These are phyloP conservation scores for Penicillium nordicum DNA, from an alignment of 2,329 filamentous ascomycete species.

Conservation along the genomic window DNA sequence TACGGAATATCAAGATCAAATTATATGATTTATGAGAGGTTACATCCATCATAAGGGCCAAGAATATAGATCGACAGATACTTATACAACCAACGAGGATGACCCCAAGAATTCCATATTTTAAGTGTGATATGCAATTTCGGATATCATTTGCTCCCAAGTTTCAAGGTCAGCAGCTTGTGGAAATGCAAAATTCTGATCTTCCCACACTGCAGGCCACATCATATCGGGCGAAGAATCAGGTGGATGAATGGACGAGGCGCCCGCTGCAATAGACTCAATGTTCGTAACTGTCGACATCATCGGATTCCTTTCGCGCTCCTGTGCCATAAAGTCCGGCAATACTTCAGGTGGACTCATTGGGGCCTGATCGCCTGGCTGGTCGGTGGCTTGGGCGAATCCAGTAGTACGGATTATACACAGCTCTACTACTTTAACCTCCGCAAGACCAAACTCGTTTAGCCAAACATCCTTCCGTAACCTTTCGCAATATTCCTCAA, in stretches of 20 bases:
- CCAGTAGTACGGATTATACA: conserved; percentile 31
- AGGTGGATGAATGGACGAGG: neutral
- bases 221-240: conserved; percentile 9
- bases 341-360: conserved; percentile 1
- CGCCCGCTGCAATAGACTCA: neutral
- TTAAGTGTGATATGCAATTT: conserved; percentile 14
- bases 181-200: conserved; percentile 13
- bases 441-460: conserved; percentile 42
- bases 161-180: conserved; percentile 12
- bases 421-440: conserved; percentile 44
- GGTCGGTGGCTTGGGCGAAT: neutral
- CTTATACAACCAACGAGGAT: neutral
- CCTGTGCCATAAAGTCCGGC: conserved; percentile 1
- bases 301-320: neutral
- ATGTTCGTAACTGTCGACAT: neutral
- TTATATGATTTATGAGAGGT: neutral
- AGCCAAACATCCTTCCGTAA: conserved; percentile 41
- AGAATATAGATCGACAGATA: neutral
- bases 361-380: neutral
- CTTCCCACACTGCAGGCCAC: conserved; percentile 12
- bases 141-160: conserved; percentile 16
- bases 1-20: neutral
- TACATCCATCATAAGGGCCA: neutral
- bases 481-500: conserved; percentile 43
- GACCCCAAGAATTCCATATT: neutral